These are phyloP conservation scores for Bonia amplexicaulis DNA, from an alignment of 176 grass and related monocot genomes.

Conservation along the genomic window DNA sequence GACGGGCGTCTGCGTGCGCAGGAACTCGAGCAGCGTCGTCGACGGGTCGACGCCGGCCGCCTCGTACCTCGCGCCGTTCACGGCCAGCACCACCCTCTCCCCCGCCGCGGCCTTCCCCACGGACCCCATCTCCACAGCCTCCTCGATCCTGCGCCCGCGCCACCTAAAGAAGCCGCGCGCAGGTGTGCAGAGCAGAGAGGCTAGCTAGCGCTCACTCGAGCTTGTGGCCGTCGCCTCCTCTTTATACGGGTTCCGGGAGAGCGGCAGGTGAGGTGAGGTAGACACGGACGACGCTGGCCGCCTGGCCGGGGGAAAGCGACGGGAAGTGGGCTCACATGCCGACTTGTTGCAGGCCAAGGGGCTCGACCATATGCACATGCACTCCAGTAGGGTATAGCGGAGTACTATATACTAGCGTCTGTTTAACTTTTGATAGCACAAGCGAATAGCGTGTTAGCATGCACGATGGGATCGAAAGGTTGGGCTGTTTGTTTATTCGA, in stretches of 20 bases:
- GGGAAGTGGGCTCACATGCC: background rate
- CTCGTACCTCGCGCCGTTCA: conserved; percentile 68
- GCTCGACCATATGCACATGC: background rate
- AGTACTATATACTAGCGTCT: background rate
- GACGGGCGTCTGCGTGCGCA: conserved; percentile 53
- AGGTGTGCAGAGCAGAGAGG: background rate
- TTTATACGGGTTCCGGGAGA: background rate
- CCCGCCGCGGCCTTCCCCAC: background rate
- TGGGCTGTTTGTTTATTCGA: background rate
- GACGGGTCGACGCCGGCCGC: conserved; percentile 41
- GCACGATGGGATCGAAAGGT: background rate
- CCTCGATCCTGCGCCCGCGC: background rate
- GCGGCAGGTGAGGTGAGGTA: background rate
- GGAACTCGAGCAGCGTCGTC: conserved; percentile 76
- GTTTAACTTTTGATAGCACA: background rate
- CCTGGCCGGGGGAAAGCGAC: background rate
- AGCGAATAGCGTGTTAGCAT: background rate
- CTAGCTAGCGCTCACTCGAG: background rate
- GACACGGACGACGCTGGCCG: background rate
- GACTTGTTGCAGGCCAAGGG: background rate
- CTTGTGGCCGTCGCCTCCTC: background rate
- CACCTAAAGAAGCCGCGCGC: background rate
- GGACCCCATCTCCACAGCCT: background rate
- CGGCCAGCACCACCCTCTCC: conserved; percentile 42
- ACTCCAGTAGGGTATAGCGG: background rate